Evolutionary conservation across 768 basidiomycete species (phyloP), one percentile per base, ranked within the genome.

Genomic region (Daedaleopsis nitida): DNA sequence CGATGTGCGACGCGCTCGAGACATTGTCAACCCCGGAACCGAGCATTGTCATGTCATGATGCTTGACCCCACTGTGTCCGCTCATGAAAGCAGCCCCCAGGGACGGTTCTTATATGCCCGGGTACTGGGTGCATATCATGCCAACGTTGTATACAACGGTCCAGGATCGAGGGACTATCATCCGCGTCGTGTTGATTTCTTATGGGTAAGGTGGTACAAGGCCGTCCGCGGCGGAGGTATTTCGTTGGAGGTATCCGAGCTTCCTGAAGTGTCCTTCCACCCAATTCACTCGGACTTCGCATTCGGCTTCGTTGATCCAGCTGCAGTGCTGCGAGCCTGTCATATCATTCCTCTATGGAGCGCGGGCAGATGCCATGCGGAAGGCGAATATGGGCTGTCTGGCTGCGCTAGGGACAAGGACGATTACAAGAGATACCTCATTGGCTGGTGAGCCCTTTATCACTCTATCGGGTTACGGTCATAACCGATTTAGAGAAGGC

Each of bases 241-340:
- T 13, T 13, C 27, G 17, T n/a, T 17, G 50, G 35, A 14, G 27
- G 7, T 32, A 32, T 32, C 27, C 17, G 35, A 16, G 27, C 16
- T 52, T 16, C 27, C 24, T n/a, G 16, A 17, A 13, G 12, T 52
- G 1, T 21, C 14, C 16, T 23, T 52, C 50, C 23, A 16, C 16
- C 21, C 50, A 3, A 52, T 52, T 16, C 16, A 19, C 17, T 32
- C 24, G 8, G 50, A 52, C 8, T 17, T 8, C 21, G 50, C 50
- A n/a, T 52, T 52, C 50, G 21, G 50, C 23, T 52, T 52, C n/a
- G 50, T 52, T 1, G 50, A 52, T 37, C 50, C 50, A n/a, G 35
- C 14, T 13, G 35, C 17, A 16, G 50, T 52, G 24, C 24, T 52
- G 16, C 21, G 50, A 32, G 50, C 27, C 17, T 52, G 50, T 13